Percentiles rank a stretch among this genome's conserved stretches.
phyloP scores from a whole-genome alignment of 2,329 filamentous ascomycete species.

The Penicillium oxalicum region DNA sequence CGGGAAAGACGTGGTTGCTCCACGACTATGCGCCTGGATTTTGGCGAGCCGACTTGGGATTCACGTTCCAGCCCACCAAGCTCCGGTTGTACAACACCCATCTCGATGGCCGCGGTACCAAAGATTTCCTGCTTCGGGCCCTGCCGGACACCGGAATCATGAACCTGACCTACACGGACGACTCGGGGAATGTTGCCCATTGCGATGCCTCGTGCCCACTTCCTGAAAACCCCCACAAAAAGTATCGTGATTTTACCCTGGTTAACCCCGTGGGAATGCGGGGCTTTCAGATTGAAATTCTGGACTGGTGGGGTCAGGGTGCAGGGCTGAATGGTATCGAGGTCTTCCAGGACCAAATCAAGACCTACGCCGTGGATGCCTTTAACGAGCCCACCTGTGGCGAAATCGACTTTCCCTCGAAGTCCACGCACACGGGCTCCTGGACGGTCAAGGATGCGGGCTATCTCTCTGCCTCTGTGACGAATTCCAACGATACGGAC shows the following conservation, averaged over 20 bases:
- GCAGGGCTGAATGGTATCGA: conserved; percentile 82
- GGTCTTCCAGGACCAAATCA: conserved; percentile 78
- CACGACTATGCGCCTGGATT: conserved; percentile 68
- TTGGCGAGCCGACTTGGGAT: conserved; percentile 78
- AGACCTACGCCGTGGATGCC: conserved; percentile 72
- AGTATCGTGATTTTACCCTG: conserved; percentile 85
- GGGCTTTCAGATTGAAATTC: conserved; percentile 76
- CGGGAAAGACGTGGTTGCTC: conserved; percentile 79
- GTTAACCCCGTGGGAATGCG: conserved; percentile 86
- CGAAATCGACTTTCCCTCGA: conserved; percentile 58
- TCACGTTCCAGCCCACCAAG: conserved; percentile 80
- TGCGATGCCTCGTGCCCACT: conserved; percentile 86
- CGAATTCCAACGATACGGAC: conserved; percentile 51
- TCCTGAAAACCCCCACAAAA: conserved; percentile 58
- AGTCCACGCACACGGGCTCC: conserved; percentile 62
- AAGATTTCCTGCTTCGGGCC: conserved; percentile 79
- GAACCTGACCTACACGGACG: conserved; percentile 86
- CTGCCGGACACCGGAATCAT: conserved; percentile 86
- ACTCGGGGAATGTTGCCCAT: conserved; percentile 58
- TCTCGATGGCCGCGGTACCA: conserved; percentile 75
- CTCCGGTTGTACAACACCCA: conserved; percentile 84
- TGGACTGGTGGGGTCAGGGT: conserved; percentile 77
- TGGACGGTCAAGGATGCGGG: conserved; percentile 68
- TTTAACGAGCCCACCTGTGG: conserved; percentile 87
- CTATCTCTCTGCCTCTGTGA: conserved; percentile 67